A percentile compares a stretch with the other conserved stretches of the same genome.
phyloP scores from a whole-genome alignment of 257 asterid species.

The Buddleja alternifolia region DNA sequence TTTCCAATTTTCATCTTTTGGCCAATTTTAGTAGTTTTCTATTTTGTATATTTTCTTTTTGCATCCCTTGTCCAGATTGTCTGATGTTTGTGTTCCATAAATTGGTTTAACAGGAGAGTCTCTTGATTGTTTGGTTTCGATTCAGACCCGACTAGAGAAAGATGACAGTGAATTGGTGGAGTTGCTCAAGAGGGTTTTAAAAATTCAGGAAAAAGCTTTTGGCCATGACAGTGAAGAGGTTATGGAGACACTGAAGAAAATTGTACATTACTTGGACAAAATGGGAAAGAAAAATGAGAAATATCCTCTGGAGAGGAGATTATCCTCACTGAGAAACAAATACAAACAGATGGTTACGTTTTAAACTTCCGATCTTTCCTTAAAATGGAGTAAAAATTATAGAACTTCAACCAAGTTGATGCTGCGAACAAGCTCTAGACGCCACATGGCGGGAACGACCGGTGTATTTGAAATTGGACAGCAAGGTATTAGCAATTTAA shows the following conservation, averaged over 20 bases:
- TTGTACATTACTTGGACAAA: slow-evolving; percentile 66
- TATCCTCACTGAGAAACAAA: slow-evolving; percentile 59
- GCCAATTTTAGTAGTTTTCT: not conserved
- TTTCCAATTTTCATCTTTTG: not conserved
- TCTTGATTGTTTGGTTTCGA: slow-evolving; percentile 89
- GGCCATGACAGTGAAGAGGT: slow-evolving; percentile 78
- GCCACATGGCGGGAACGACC: slow-evolving; percentile 23
- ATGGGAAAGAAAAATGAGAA: slow-evolving; percentile 72
- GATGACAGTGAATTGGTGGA: slow-evolving; percentile 58
- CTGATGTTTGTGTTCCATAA: slow-evolving; percentile 15
- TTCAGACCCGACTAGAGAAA: slow-evolving; percentile 63
- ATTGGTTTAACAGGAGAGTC: slow-evolving; percentile 74
- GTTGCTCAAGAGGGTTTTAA: slow-evolving; percentile 75
- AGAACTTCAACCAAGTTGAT: not conserved
- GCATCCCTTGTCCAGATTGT: not conserved
- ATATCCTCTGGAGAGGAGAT: slow-evolving; percentile 69
- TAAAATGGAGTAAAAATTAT: not conserved
- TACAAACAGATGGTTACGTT: slow-evolving; percentile 48
- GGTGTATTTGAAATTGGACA: not conserved
- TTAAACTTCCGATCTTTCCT: slow-evolving; percentile 26
- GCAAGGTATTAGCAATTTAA: slow-evolving; percentile 23
- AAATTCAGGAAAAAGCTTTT: slow-evolving; percentile 75
- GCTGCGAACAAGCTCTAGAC: slow-evolving; percentile 16
- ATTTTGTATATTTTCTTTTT: not conserved
- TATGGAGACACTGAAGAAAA: slow-evolving; percentile 72